phyloP scores from a whole-genome alignment of 2,329 filamentous ascomycete genomes.

The Colletotrichum echinochloae region DNA sequence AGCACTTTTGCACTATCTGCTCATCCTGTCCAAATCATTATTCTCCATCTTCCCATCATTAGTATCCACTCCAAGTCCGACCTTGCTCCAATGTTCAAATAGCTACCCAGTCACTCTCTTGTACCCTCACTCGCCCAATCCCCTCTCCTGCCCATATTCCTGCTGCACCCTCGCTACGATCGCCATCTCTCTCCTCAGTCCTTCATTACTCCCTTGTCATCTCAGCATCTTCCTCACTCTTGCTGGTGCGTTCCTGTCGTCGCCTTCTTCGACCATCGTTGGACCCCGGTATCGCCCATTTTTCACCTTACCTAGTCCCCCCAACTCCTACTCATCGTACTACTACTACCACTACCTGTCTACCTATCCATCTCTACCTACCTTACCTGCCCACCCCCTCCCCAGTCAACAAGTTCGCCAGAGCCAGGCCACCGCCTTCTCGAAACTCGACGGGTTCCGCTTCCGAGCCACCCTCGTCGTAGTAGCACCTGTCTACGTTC shows the following conservation, averaged over 20 bases:
- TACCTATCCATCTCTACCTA: neutral
- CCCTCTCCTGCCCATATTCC: slow-evolving; percentile 31
- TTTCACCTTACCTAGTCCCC: neutral
- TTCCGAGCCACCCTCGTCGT: slow-evolving; percentile 46
- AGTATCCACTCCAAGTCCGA: slow-evolving; percentile 51
- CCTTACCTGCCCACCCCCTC: neutral
- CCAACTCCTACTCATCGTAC: neutral
- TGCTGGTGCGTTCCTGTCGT: slow-evolving; percentile 24
- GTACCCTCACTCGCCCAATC: slow-evolving; percentile 45
- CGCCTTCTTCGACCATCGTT: slow-evolving; percentile 22
- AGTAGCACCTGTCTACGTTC: slow-evolving; percentile 32
- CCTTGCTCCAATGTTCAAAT: slow-evolving; percentile 51
- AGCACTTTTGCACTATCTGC: neutral
- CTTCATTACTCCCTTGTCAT: slow-evolving; percentile 39
- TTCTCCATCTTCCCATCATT: slow-evolving; percentile 35
- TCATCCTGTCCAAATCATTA: slow-evolving; percentile 12
- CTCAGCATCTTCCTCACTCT: slow-evolving; percentile 30
- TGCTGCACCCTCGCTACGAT: slow-evolving; percentile 45
- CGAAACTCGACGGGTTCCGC: slow-evolving; percentile 51
- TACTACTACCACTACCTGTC: too few species aligned
- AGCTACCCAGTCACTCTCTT: slow-evolving; percentile 47
- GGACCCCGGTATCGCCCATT: slow-evolving; percentile 13
- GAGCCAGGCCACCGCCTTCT: slow-evolving; percentile 44
- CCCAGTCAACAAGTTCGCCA: slow-evolving; percentile 10
- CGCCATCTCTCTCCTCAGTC: slow-evolving; percentile 39